These are phyloP conservation scores for Fusarium protoensiforme DNA, from an alignment of 2,329 filamentous ascomycete genomes.

Conservation along the genomic window DNA sequence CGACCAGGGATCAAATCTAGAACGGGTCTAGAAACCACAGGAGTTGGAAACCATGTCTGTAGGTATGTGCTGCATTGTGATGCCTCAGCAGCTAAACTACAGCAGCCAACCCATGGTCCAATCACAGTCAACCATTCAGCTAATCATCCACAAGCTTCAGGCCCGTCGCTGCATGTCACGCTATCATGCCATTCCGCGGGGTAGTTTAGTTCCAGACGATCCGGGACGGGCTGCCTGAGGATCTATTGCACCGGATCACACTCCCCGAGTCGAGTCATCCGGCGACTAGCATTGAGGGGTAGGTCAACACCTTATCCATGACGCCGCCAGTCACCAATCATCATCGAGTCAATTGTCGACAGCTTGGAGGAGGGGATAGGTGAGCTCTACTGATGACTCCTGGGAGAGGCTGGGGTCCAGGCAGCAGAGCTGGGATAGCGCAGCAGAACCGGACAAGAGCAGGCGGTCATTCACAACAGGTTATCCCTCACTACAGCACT, in stretches of 20 bases:
- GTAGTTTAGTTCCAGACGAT: constrained; percentile 15
- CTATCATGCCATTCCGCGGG: constrained; percentile 17
- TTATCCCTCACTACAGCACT: constrained; percentile 9
- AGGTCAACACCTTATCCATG: constrained; percentile 20
- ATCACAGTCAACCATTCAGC: constrained; percentile 5
- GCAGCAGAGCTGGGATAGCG: not conserved
- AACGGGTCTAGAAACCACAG: not conserved
- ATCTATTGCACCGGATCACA: not conserved
- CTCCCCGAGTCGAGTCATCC: constrained; percentile 27
- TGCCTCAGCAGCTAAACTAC: not conserved
- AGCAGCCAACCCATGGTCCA: not conserved
- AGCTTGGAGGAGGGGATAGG: not conserved
- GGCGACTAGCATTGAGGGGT: constrained; percentile 14
- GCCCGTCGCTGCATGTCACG: not conserved
- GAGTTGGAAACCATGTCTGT: not conserved
- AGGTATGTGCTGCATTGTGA: not conserved
- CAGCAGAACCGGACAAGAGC: not conserved
- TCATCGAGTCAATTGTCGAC: not conserved
- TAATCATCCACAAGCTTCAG: not conserved
- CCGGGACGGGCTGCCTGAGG: constrained; percentile 10
- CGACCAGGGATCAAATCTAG: not conserved
- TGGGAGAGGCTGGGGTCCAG: not conserved
- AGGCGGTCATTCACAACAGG: not conserved
- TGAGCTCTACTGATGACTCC: not conserved
- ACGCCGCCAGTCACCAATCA: constrained; percentile 18